phyloP scores from a whole-genome alignment of 2,329 filamentous ascomycete genomes.

The Trichoderma arundinaceum region DNA sequence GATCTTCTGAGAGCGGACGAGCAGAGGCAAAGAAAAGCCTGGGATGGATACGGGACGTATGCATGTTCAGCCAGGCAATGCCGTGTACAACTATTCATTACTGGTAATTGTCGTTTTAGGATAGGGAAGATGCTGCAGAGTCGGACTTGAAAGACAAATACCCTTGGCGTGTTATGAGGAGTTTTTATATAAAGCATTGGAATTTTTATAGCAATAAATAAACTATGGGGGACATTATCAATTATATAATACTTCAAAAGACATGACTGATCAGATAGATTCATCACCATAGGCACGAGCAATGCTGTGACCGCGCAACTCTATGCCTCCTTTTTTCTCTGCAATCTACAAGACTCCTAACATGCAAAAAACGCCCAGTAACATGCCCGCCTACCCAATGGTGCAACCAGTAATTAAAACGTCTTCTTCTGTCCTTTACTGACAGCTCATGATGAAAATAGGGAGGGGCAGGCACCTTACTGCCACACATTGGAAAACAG shows the following conservation, averaged over 20 bases:
- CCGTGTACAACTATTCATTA: not conserved
- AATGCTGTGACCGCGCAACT: constrained; percentile 11
- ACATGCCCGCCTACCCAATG: constrained; percentile 42
- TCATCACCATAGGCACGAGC: constrained; percentile 16
- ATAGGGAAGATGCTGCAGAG: constrained; percentile 16
- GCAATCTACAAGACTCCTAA: constrained; percentile 43
- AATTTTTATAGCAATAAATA: not conserved
- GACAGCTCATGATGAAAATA: constrained; percentile 11
- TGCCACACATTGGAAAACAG: constrained; percentile 97
- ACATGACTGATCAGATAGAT: constrained; percentile 12
- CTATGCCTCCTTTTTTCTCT: constrained; percentile 31
- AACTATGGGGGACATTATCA: constrained; percentile 10
- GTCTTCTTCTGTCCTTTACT: constrained; percentile 32
- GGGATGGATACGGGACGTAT: not conserved
- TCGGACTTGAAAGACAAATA: constrained; percentile 30
- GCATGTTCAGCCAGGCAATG: constrained; percentile 3
- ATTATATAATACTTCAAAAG: constrained; percentile 16
- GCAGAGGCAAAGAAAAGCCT: not conserved
- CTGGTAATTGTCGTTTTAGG: constrained; percentile 19
- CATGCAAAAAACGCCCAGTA: constrained; percentile 42
- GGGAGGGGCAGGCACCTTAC: constrained; percentile 48
- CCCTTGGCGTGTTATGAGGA: constrained; percentile 32
- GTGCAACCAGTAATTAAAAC: constrained; percentile 8
- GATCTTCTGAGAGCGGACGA: constrained; percentile 56
- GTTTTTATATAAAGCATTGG: not conserved